Evolutionary conservation across 495 filamentous ascomycete genomes (phyloP), one percentile per base, ranked within the genome.

Genomic region (Poronia punctata): DNA sequence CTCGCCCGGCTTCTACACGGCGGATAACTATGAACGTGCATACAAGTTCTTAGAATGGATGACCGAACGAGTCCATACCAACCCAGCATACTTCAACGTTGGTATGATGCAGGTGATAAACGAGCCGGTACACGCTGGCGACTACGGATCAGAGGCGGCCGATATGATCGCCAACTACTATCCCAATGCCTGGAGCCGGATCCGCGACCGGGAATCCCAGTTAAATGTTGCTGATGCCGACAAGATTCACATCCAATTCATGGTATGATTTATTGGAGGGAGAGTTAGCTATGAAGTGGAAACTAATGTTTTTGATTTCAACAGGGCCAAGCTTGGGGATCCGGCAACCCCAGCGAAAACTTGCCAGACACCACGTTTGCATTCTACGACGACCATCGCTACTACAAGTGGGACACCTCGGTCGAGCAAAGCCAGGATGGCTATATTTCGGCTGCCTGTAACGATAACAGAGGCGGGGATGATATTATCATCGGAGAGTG

Each of bases 21-120:
- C 63, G 37, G 71, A 67, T 26, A 65, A 80, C 47, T 82, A 78
- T 48, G 67, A 76, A 39, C 70, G 78, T 15, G 76, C 71, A 15
- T 60, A 71, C 47, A 47, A 70, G 45, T 82, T 76, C 57, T 68
- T 80, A 18, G 66, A 73, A 40, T 79, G 72, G 73, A 71, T 82
- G 54, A 66, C 72, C 4, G 64, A 67, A 14, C 60, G 57, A n/a
- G 68, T 76, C 41, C 77, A 80, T 47, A 63, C 56, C 3, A 73
- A 72, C 46, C 33, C 49, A 27, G 49, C 12, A 23, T 50, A 53
- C 37, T 35, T 40, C 38, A 68, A 67, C 23, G 76, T 80, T 33
- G 77, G 79, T 19, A 76, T 75, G 60, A 43, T 82, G 8, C 66
- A 78, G 40, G 54, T 80, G 16, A 58, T 82, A 25, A 82, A 82